Percentiles rank a stretch among this genome's conserved stretches.
Conservation (phyloP, 2,329 filamentous ascomycete species). For the Ophiocordyceps camponoti-floridani region DNA sequence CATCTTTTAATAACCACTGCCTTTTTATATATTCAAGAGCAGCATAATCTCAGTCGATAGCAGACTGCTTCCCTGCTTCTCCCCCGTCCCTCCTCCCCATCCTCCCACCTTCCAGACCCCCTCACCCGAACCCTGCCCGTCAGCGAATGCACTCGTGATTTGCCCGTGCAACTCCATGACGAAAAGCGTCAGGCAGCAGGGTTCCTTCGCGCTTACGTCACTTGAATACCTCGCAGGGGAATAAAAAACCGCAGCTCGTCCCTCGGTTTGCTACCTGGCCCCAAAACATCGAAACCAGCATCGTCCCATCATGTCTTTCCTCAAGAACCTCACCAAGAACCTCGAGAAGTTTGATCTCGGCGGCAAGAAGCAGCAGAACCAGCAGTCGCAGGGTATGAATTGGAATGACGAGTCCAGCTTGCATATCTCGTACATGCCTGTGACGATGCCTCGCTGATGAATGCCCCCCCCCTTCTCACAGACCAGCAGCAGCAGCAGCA, state of each 20-base stretch:
- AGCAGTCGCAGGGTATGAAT: neutral
- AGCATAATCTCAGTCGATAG: neutral
- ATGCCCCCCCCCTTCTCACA: neutral
- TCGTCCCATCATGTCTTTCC: slow-evolving; percentile 20
- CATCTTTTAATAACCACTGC: too few species aligned
- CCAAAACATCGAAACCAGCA: neutral
- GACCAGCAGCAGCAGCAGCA: slow-evolving; percentile 5
- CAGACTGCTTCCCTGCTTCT: neutral
- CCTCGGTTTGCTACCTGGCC: too few species aligned
- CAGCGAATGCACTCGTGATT: neutral
- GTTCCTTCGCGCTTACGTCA: too few species aligned
- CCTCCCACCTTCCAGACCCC: neutral
- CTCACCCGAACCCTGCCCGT: neutral
- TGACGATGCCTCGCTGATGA: neutral
- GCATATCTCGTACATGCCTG: too few species aligned
- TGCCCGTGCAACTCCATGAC: too few species aligned
- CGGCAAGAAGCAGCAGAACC: slow-evolving; percentile 8
- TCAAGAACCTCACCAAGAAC: slow-evolving; percentile 22
- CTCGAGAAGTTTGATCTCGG: slow-evolving; percentile 29
- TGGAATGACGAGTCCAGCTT: too few species aligned
- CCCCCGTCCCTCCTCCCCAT: neutral
- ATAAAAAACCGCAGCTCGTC: too few species aligned
- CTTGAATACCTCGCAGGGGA: too few species aligned
- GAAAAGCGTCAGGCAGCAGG: too few species aligned
- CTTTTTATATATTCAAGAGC: neutral